Evolutionary conservation across 163 green algal species (phyloP).

Genomic region (Chloromonas sp.): DNA sequence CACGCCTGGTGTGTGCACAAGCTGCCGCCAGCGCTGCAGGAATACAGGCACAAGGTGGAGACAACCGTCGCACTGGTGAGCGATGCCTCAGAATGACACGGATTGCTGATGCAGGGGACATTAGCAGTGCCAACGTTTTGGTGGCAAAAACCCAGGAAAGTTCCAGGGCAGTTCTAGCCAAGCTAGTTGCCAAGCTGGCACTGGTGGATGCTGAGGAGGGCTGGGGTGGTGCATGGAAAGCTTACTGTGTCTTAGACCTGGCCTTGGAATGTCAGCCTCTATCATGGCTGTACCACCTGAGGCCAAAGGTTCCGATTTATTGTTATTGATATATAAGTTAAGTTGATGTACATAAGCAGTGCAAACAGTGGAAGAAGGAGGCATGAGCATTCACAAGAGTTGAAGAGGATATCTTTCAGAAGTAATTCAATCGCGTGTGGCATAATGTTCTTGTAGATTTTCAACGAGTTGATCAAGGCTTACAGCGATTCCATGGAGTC

Average conservation of each 20-base stretch:
- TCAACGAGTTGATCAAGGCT: constrained; percentile 28
- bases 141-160: neutral
- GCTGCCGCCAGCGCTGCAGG: neutral
- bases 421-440: too few relatives aligned
- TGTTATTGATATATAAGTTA: too few relatives aligned
- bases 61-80: constrained; percentile 7
- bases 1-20: constrained; percentile 17
- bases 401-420: too few relatives aligned
- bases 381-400: too few relatives aligned
- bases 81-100: neutral
- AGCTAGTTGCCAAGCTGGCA: neutral
- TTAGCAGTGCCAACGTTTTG: neutral
- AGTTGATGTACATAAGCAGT: too few relatives aligned
- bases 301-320: too few relatives aligned
- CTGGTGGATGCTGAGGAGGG: neutral
- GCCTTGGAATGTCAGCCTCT: too few relatives aligned
- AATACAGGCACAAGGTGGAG: constrained; percentile 18
- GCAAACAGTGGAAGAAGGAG: too few relatives aligned
- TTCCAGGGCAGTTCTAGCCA: neutral
- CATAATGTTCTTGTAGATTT: constrained; percentile 7
- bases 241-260: too few relatives aligned
- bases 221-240: neutral
- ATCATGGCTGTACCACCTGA: too few relatives aligned
- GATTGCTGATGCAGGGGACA: neutral
- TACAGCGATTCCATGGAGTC: constrained; percentile 15